Base-by-base conservation (phyloP, 2,329 filamentous ascomycete species). In the Fusarium tanahbumbuense region DNA sequence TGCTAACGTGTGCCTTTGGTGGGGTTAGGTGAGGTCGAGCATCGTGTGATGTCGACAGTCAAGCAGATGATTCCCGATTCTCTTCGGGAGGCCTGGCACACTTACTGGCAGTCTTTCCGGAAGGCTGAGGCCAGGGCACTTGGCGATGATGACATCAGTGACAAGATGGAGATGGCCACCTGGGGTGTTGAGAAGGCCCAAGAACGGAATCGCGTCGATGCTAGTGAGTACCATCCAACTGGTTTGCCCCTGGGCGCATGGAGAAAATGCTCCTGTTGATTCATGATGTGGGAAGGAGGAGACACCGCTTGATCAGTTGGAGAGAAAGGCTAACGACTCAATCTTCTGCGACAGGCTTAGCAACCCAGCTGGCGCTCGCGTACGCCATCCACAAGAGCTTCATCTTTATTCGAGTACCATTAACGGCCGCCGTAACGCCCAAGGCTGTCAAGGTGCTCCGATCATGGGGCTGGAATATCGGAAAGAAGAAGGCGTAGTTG, bases 371-470 rank as follows among this genome's bases (percentile, higher is more conserved):
- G 30, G 94, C 93, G 18, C 87, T 99, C 50, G 96, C 96, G 15
- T 99, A 99, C 77, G 95, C 95, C 28, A 93, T 99, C 62, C 96
- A 99, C 85, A 99, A 99, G 83, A 97, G 92, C 74, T 93, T 98
- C 80, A 98, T 99, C 76, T 97, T 99, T 80, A 81, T 98, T 71
- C 89, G 96, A n/a, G 93, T 99, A 12, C 96, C 96, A 11, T 82
- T 98, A 69, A 96, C 96, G 2, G 94, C 93, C 15, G 95, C 94
- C 5, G 86, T 98, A 34, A 94, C 93, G 11, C 96, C 96, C 3
- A 98, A 97, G 81, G 91, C 98, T n/a, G 96, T 98, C 76, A 97
- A 93, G 81, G 88, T 90, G 15, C 84, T 99, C 28, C 86, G 95
- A 70, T 87, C 89, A 15, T 97, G 95, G 93, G 96, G 96, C 8